Evolutionary conservation across 192 early-diverging fungal species (phyloP), one percentile per base, ranked within the genome.

Genomic region (Linnemannia zychae): DNA sequence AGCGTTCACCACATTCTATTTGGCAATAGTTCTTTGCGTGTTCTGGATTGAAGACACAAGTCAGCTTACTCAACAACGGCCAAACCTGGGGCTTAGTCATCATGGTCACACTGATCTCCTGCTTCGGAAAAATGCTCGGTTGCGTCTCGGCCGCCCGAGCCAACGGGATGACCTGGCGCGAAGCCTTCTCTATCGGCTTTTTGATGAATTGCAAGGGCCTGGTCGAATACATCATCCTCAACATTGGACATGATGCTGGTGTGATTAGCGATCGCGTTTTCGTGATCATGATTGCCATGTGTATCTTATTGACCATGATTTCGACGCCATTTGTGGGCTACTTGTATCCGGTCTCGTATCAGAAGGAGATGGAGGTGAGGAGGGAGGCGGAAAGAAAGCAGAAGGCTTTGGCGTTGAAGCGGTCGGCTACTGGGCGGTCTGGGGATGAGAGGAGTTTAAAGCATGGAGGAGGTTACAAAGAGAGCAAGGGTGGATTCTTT

Each of bases 151-250:
- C 96, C 0, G 94, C 95, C 4, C 85, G 89, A 31, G 74, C 91
- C 34, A 90, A 87, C 65, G 93, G 93, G 4, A 92, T 96, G 77
- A 91, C 90, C 22, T 95, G 92, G 93, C 92, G 95, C 67, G 96
- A 98, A 81, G 93, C 95, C 0, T 86, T 94, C 28, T 90, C 96
- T 0, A 91, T 97, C 63, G 97, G 97, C 0, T 88, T 96, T 66
- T 78, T 98, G 71, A 98, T 98, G 97, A 97, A 96, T 88, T 96
- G 95, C 81, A 98, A 97, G 84, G 97, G 97, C 28, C 89, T 98
- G 22, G 97, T 98, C 18, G 97, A 98, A 87, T 92, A 98, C n/a
- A 97, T 98, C 75, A 95, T 98, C 68, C 90, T 98, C 15, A 98
- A 98, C 85, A 92, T 98, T 72, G 97, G 97, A 18, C 90, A 95